A percentile compares a stretch with the other conserved stretches of the same genome.
phyloP scores from a whole-genome alignment of 2,329 filamentous ascomycete species.

The Pseudogymnoascus sp. region DNA sequence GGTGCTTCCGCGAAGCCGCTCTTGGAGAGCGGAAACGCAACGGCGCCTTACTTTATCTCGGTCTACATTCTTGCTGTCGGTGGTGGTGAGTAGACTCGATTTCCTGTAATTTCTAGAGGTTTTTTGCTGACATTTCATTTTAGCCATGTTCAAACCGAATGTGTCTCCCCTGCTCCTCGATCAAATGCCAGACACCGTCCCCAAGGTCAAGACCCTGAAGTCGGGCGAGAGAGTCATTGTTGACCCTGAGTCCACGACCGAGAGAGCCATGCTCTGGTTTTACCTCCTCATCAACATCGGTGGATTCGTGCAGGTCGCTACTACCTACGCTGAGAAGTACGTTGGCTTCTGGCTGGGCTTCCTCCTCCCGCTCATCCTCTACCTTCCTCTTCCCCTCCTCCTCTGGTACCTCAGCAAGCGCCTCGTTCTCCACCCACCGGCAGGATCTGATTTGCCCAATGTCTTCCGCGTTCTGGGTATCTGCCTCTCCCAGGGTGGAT shows the following conservation, averaged over 20 bases:
- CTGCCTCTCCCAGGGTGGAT: conserved; percentile 31
- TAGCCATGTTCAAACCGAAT: conserved; percentile 53
- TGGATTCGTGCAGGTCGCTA: conserved; percentile 34
- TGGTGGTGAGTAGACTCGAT: conserved; percentile 30
- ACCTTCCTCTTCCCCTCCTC: background rate
- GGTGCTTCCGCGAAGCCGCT: conserved; percentile 51
- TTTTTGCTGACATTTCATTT: conserved; percentile 60
- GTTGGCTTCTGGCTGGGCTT: conserved; percentile 42
- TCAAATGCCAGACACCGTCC: conserved; percentile 37
- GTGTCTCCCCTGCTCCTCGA: conserved; percentile 55
- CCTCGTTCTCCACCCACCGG: conserved; percentile 36
- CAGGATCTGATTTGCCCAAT: conserved; percentile 37
- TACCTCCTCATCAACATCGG: conserved; percentile 65
- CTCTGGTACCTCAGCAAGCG: conserved; percentile 30
- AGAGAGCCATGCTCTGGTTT: conserved; percentile 40
- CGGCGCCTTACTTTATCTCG: conserved; percentile 32
- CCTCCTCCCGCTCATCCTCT: conserved; percentile 35
- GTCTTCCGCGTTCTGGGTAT: conserved; percentile 35
- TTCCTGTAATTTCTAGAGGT: conserved; percentile 51
- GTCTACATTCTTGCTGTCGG: conserved; percentile 23
- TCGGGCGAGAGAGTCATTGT: conserved; percentile 52
- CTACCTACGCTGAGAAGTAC: conserved; percentile 35
- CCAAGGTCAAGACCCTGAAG: conserved; percentile 37
- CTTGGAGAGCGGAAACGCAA: conserved; percentile 53
- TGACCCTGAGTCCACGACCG: conserved; percentile 48